These are phyloP conservation scores for Erythrobasidium yunnanense DNA, from an alignment of 768 basidiomycete species.

Conservation along the genomic window DNA sequence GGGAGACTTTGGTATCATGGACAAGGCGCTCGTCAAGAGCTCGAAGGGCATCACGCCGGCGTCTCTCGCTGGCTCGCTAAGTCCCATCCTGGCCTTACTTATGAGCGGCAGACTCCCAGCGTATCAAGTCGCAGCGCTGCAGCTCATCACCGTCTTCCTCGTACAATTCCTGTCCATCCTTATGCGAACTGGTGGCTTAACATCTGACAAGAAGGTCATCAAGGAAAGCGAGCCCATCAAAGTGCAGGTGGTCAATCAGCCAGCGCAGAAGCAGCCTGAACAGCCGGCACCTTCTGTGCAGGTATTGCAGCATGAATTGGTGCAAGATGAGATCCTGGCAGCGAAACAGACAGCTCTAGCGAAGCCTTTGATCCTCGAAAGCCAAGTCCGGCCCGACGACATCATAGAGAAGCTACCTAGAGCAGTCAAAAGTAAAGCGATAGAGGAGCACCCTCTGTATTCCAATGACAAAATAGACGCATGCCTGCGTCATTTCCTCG, in stretches of 20 bases:
- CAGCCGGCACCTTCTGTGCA: too few relatives aligned
- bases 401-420: neutral
- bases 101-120: neutral
- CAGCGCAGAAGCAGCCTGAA: neutral
- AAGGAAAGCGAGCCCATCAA: too few relatives aligned
- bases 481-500: conserved; percentile 31
- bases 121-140: neutral
- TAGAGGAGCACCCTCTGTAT: conserved; percentile 6
- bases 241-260: conserved; percentile 1
- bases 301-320: neutral
- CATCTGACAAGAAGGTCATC: neutral
- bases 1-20: neutral
- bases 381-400: neutral
- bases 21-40: neutral
- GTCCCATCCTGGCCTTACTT: neutral
- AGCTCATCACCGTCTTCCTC: neutral
- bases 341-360: neutral
- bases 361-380: too few relatives aligned
- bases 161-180: neutral
- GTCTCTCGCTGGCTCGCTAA: neutral
- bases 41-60: neutral
- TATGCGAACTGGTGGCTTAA: neutral
- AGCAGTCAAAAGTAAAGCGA: neutral
- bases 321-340: neutral
- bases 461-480: conserved; percentile 30